These are phyloP conservation scores for Mesembryanthemum crystallinum DNA, from an alignment of 148 eudicot species.

Conservation along the genomic window DNA sequence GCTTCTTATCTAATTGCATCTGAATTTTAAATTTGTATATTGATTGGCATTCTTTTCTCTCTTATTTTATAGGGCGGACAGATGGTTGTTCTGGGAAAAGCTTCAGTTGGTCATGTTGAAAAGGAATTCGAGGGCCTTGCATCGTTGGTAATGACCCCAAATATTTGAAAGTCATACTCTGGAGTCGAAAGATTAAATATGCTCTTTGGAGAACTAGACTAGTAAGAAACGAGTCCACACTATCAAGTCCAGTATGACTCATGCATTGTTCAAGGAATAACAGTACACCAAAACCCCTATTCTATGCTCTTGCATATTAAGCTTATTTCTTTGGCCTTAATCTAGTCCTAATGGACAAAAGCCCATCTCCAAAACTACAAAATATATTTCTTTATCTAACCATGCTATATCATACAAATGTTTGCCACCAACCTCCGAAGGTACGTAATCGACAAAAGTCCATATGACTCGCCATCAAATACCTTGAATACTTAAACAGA, in stretches of 20 bases:
- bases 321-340: not conserved
- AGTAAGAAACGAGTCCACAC: not conserved
- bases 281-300: not conserved
- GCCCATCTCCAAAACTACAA: not conserved
- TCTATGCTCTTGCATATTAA: not conserved
- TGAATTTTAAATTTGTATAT: not conserved
- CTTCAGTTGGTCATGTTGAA: slow-evolving; percentile 55
- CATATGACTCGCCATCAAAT: not conserved
- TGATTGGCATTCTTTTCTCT: not conserved
- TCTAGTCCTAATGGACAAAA: not conserved
- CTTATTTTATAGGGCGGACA: slow-evolving; percentile 64
- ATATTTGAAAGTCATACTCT: slow-evolving; percentile 7
- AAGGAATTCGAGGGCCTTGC: slow-evolving; percentile 72
- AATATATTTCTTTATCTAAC: not conserved
- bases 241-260: not conserved
- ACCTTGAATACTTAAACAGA: not conserved
- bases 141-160: slow-evolving; percentile 42
- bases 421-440: not conserved
- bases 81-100: slow-evolving; percentile 67
- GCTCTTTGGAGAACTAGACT: not conserved
- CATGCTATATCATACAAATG: not conserved
- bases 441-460: not conserved
- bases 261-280: not conserved
- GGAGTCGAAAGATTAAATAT: not conserved
- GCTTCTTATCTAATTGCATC: not conserved